Evolutionary conservation across 495 filamentous ascomycete genomes (phyloP), one percentile per base, ranked within the genome.

Genomic region (Thermochaetoides thermophila): DNA sequence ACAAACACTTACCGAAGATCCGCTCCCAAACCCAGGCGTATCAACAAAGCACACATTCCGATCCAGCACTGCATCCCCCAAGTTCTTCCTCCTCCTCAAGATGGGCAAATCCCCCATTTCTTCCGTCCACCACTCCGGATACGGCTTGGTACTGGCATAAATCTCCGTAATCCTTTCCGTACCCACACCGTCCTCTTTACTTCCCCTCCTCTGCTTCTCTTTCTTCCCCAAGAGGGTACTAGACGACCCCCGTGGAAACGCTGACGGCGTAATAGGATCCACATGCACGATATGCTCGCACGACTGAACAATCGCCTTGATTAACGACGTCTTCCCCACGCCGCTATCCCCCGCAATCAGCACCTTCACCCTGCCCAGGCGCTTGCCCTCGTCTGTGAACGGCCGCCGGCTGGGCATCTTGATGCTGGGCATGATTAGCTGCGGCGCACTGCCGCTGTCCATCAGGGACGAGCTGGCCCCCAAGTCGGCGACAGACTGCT

Each of bases 201-300:
- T 32, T 10, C 42, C 27, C 8, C 23, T 27, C 21, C 21, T 33
- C 18, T 19, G 32, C 18, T 30, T 35, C n/a, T n/a, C n/a, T n/a
- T n/a, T n/a, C n/a, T n/a, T n/a, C n/a, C n/a, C n/a, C n/a, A n/a
- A n/a, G n/a, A n/a, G n/a, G 17, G 20, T 17, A 12, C 6, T 6
- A 24, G 21, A 24, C 21, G 21, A 11, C 21, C 21, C 6, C 21
- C 21, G 21, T 16, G 36, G 44, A 17, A 56, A 24, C 40, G 40
- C 22, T 37, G 53, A 59, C 8, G 70, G 54, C 5, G 70, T 58
- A 20, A 91, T 61, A 0, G 83, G 74, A 51, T 97, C 89, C 31
- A 94, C 80, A 53, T 97, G 89, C 2, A 96, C 89, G 38, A 99
- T 92, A 50, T 95, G 84, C 47, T 93, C 81, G 50, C 87, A 94